Base-by-base conservation (phyloP, 83 land plant genomes). In the Diphasiastrum complanatum region DNA sequence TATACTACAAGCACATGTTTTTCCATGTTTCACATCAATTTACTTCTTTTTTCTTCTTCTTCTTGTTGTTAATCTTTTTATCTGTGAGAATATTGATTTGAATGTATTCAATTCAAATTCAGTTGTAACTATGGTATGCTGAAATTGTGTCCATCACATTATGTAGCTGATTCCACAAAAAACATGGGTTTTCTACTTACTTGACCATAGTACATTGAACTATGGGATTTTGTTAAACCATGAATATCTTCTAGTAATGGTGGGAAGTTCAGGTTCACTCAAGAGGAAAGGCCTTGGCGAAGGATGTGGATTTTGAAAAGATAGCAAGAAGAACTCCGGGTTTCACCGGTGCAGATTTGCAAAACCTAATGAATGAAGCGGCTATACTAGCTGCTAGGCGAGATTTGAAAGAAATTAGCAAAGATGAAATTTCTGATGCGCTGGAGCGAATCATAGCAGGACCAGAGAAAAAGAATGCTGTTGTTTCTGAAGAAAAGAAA, bases 381-480 rank as follows among this genome's bases (percentile, higher is more conserved):
- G 95, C 99, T 46, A 95, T 95, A 79, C 83, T 95, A 49, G 99
- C 99, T 35, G 97, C 97, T 32, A 73, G 97, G 53, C 85, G 99
- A 47, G 99, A 95, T 27, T 75, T 95, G 63, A 95, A 95, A 75
- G 99, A 95, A 64, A 95, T 95, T 63, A 95, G 99, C 83, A 95
- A 95, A 67, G 99, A 90, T 79, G 99, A 90, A 73, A 95, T 95
- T 5, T 77, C 95, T 6, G 99, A 95, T 81, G 99, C 99, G 25
- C 73, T 86, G 23, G 99, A 95, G 74, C 78, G 99, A 53, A 90
- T 95, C 59, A 90, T 95, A 71, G 99, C 97, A 58, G 99, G 99
- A 5, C 99, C 99, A n/a, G 99, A 95, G 84, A 95, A 95, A 84
- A 95, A 95, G 68, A 90, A 95, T 74, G 99, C 97, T 45, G 97